Evolutionary conservation across 2,329 filamentous ascomycete genomes (phyloP).

Genomic region (Beauveria asiatica): DNA sequence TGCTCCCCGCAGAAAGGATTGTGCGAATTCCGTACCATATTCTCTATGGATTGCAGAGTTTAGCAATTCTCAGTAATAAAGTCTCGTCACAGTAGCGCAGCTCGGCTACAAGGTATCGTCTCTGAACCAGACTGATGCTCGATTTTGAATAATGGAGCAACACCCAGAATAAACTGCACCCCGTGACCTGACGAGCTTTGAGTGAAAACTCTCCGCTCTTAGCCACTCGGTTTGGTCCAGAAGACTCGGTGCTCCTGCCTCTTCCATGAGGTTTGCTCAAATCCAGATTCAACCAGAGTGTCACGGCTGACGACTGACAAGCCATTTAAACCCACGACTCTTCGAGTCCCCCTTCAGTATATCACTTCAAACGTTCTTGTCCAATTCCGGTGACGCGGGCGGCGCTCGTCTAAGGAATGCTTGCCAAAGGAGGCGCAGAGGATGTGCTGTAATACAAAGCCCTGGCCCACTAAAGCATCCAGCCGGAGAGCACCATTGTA

Average conservation of each 20-base stretch:
- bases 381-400: not conserved
- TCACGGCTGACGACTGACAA: not conserved
- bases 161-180: no score
- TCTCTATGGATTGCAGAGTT: not conserved
- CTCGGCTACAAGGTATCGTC: not conserved
- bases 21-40: no score
- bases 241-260: not conserved
- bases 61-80: not conserved
- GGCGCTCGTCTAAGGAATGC: not conserved
- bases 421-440: not conserved
- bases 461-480: conserved; percentile 10
- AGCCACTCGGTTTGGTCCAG: not conserved
- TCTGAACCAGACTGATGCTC: not conserved
- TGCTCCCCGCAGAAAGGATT: not conserved
- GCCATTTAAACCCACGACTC: not conserved
- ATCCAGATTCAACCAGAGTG: not conserved
- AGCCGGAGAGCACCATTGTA: conserved; percentile 1
- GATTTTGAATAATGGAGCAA: not conserved
- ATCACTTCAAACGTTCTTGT: not conserved
- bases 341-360: not conserved
- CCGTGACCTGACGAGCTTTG: not conserved
- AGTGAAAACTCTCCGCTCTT: not conserved
- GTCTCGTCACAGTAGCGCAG: not conserved
- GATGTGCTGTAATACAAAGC: conserved; percentile 6
- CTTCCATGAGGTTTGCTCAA: not conserved